Conservation (phyloP, 2,329 filamentous ascomycete genomes). For the Fusarium setosum region DNA sequence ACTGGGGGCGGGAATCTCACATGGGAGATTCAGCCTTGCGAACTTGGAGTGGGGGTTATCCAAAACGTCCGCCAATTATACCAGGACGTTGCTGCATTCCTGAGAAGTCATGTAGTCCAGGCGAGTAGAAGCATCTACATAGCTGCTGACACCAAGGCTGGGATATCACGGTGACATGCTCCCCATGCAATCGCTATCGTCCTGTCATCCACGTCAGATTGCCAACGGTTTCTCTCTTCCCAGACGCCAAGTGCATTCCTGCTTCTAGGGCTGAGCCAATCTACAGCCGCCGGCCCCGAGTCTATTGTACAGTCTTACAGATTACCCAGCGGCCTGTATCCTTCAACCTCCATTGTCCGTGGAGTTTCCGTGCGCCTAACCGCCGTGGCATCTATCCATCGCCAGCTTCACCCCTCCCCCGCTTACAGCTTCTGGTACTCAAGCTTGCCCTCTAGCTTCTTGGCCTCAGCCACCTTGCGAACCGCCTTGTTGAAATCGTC, state of each 20-base stretch:
- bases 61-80: conserved; percentile 1
- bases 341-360: conserved; percentile 23
- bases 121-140: too few species aligned
- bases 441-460: conserved; percentile 98
- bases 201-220: background rate
- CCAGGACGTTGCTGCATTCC: background rate
- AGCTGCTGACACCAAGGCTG: conserved; percentile 16
- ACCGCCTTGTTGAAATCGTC: conserved; percentile 99
- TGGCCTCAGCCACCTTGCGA: conserved; percentile 94
- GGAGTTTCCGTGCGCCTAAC: conserved; percentile 22
- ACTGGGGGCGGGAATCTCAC: conserved; percentile 14
- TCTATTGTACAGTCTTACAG: conserved; percentile 46
- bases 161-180: conserved; percentile 15
- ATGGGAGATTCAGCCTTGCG: conserved; percentile 19
- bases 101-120: too few species aligned
- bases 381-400: conserved; percentile 19
- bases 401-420: conserved; percentile 4
- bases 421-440: conserved; percentile 93
- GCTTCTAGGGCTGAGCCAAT: conserved; percentile 38
- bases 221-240: conserved; percentile 25
- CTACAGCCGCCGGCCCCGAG: conserved; percentile 31
- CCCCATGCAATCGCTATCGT: background rate
- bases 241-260: conserved; percentile 42
- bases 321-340: conserved; percentile 35
- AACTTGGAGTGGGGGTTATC: background rate